phyloP scores from a whole-genome alignment of 164 flowering plant genomes.

The Magnolia sinica region DNA sequence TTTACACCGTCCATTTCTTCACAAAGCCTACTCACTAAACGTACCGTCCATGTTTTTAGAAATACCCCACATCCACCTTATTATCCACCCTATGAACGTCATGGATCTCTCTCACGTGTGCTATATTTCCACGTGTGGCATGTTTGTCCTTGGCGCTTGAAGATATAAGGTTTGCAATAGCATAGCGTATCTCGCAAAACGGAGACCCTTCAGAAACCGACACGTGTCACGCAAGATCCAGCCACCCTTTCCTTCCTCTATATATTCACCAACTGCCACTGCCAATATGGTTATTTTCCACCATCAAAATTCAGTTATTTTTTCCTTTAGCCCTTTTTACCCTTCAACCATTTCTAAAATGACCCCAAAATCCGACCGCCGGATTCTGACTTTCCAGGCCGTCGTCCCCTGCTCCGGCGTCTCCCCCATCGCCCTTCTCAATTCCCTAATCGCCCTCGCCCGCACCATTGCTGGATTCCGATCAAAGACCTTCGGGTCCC shows the following conservation, averaged over 20 bases:
- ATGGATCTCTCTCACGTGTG: no score
- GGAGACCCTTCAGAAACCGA: neutral
- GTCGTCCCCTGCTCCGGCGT: slow-evolving; percentile 61
- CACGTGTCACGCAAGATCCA: neutral
- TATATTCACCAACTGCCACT: neutral
- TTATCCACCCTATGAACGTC: no score
- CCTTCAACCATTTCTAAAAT: slow-evolving; percentile 19
- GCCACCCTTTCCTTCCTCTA: neutral
- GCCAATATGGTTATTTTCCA: neutral
- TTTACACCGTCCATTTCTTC: no score
- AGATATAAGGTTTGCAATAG: no score
- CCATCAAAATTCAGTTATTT: neutral
- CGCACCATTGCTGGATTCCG: slow-evolving; percentile 33
- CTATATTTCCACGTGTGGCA: no score
- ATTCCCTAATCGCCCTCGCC: slow-evolving; percentile 45
- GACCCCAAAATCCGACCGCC: slow-evolving; percentile 55
- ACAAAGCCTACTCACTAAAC: no score
- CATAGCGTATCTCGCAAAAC: no score
- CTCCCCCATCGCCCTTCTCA: slow-evolving; percentile 51
- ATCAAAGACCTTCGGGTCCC: slow-evolving; percentile 34
- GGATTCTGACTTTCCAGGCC: slow-evolving; percentile 67
- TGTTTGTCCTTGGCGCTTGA: no score
- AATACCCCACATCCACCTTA: no score
- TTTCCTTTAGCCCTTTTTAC: neutral
- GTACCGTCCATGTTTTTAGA: no score